phyloP scores from a whole-genome alignment of 2,329 filamentous ascomycete genomes.

The Sarocladiaceae sp. region DNA sequence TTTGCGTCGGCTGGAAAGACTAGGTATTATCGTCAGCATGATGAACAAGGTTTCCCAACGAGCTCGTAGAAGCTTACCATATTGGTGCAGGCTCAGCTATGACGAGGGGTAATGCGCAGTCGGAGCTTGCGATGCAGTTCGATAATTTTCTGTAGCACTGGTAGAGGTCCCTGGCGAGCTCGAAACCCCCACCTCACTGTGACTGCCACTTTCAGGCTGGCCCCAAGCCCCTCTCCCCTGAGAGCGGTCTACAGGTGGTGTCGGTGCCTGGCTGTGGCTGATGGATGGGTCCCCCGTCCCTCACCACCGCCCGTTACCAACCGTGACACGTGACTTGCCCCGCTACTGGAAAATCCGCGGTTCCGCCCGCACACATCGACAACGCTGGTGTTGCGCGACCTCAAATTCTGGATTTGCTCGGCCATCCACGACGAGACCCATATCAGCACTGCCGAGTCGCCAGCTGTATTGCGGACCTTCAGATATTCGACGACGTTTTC shows the following conservation, averaged over 20 bases:
- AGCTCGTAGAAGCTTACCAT: constrained; percentile 8
- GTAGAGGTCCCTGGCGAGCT: background rate
- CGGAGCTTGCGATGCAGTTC: background rate
- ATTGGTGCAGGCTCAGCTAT: background rate
- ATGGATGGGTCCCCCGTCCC: background rate
- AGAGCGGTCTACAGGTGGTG: no score
- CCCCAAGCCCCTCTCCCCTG: no score
- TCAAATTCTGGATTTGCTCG: constrained; percentile 26
- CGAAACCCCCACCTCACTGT: constrained; percentile 17
- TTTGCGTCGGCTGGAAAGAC: constrained; percentile 86
- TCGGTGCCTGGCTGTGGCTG: no score
- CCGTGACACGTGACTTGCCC: constrained; percentile 34
- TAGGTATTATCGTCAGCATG: no score
- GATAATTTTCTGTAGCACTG: constrained; percentile 7
- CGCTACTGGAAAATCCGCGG: constrained; percentile 31
- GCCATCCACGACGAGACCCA: background rate
- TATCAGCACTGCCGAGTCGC: constrained; percentile 2
- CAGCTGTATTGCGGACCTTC: background rate
- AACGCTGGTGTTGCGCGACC: constrained; percentile 24
- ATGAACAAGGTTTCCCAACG: no score
- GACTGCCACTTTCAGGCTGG: no score
- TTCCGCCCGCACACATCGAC: constrained; percentile 35
- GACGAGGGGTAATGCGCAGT: background rate
- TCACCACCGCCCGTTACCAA: no score
- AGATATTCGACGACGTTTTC: no score